These are phyloP conservation scores for Eucalyptus dawsonii DNA, from an alignment of 345 rosid genomes.

Conservation along the genomic window DNA sequence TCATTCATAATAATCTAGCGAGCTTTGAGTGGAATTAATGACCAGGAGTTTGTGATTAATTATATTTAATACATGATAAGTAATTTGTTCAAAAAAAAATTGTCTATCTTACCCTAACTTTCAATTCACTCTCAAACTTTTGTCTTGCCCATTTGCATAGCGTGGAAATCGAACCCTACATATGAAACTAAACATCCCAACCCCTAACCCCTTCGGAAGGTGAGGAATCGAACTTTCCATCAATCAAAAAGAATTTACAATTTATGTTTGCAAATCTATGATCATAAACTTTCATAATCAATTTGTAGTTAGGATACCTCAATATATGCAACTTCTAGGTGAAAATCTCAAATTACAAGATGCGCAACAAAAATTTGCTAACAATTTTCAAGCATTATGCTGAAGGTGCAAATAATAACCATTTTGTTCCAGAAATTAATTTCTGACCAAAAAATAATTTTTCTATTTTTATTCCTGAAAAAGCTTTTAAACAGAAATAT, in stretches of 20 bases:
- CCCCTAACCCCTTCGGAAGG: fast-evolving
- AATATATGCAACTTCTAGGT: neutral
- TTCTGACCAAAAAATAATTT: too few species aligned
- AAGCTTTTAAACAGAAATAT: too few species aligned
- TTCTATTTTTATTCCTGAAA: too few species aligned
- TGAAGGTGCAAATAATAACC: neutral
- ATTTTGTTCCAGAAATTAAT: too few species aligned
- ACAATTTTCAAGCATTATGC: neutral
- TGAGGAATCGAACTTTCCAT: too few species aligned
- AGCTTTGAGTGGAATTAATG: neutral
- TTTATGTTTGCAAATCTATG: neutral
- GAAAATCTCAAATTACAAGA: neutral
- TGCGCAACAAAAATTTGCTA: neutral
- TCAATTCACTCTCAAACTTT: too few species aligned
- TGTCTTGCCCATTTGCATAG: too few species aligned
- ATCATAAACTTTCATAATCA: neutral
- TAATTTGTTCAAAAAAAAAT: neutral
- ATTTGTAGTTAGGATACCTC: neutral
- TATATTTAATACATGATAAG: neutral
- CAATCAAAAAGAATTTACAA: neutral
- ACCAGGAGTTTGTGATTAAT: neutral
- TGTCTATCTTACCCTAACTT: too few species aligned
- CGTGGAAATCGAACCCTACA: fast-evolving
- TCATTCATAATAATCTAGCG: neutral
- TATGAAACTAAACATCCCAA: too few species aligned